A percentile compares a stretch with the other conserved stretches of the same genome.
These are phyloP conservation scores for Amborella trichopoda DNA, from an alignment of 164 flowering plant species.

Conservation along the genomic window DNA sequence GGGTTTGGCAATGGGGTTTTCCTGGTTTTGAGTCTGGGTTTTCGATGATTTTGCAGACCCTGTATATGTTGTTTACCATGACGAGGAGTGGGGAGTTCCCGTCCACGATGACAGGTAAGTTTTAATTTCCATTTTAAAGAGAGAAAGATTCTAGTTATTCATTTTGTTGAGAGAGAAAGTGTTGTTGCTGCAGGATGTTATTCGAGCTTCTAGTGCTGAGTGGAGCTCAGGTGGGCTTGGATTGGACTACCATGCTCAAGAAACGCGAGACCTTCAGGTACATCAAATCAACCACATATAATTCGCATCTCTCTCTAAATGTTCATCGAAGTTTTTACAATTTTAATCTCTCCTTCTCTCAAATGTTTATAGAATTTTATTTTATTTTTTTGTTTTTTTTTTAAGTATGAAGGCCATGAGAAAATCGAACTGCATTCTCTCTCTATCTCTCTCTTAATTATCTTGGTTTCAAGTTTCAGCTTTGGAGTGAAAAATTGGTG, in stretches of 20 bases:
- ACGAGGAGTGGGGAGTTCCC: slow-evolving; percentile 96
- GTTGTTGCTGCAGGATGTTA: slow-evolving; percentile 39
- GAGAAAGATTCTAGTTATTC: not conserved
- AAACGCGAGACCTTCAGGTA: slow-evolving; percentile 70
- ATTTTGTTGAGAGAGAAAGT: not conserved
- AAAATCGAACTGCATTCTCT: too few relatives aligned
- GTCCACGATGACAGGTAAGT: slow-evolving; percentile 76
- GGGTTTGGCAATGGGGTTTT: too few relatives aligned
- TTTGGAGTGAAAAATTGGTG: too few relatives aligned
- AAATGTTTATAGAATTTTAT: too few relatives aligned
- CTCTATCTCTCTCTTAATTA: not conserved
- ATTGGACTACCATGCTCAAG: slow-evolving; percentile 83
- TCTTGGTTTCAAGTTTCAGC: too few relatives aligned
- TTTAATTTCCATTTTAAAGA: not conserved
- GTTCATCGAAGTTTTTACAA: not conserved
- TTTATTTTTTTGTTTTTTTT: too few relatives aligned
- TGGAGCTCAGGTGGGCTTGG: slow-evolving; percentile 84
- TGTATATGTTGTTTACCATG: slow-evolving; percentile 79
- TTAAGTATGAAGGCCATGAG: too few relatives aligned
- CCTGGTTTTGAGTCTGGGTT: not conserved
- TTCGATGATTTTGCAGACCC: slow-evolving; percentile 37
- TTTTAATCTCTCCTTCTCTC: not conserved
- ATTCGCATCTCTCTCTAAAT: not conserved
- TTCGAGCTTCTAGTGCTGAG: slow-evolving; percentile 73
- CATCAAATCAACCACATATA: not conserved